These are phyloP conservation scores for Torulaspora quercuum DNA, from an alignment of 805 yeast genomes.

Conservation along the genomic window DNA sequence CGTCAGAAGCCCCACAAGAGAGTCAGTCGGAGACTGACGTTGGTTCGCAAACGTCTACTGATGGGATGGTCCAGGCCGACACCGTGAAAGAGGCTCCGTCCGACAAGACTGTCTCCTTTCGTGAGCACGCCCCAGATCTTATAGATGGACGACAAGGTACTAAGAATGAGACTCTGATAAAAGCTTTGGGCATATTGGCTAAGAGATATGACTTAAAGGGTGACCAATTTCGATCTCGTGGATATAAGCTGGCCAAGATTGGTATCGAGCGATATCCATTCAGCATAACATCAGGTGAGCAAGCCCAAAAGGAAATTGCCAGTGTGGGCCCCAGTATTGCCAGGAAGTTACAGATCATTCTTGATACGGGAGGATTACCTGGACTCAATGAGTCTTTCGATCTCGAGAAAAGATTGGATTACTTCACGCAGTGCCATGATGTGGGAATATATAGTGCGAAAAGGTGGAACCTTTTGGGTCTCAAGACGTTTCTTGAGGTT, in stretches of 20 bases:
- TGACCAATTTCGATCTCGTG: constrained; percentile 29
- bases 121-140: neutral
- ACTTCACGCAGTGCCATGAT: constrained; percentile 31
- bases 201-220: constrained; percentile 29
- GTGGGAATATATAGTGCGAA: constrained; percentile 32
- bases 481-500: constrained; percentile 23
- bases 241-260: constrained; percentile 29
- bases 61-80: neutral
- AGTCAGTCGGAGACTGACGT: constrained; percentile 6
- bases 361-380: constrained; percentile 26
- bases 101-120: neutral
- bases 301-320: constrained; percentile 25
- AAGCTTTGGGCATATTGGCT: constrained; percentile 21
- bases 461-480: constrained; percentile 23
- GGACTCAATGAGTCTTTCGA: constrained; percentile 21
- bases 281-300: constrained; percentile 26
- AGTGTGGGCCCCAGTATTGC: constrained; percentile 33
- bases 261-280: constrained; percentile 23
- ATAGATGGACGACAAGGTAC: neutral
- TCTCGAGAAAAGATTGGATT: constrained; percentile 21
- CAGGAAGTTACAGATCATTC: constrained; percentile 29
- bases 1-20: neutral
- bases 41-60: constrained; percentile 1
- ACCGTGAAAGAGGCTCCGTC: no score
- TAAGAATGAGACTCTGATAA: constrained; percentile 21